Percentiles rank a stretch among this genome's conserved stretches.
Evolutionary conservation across 108 stramenopile genomes (phyloP).

Genomic region (Discostella pseudostelligera): DNA sequence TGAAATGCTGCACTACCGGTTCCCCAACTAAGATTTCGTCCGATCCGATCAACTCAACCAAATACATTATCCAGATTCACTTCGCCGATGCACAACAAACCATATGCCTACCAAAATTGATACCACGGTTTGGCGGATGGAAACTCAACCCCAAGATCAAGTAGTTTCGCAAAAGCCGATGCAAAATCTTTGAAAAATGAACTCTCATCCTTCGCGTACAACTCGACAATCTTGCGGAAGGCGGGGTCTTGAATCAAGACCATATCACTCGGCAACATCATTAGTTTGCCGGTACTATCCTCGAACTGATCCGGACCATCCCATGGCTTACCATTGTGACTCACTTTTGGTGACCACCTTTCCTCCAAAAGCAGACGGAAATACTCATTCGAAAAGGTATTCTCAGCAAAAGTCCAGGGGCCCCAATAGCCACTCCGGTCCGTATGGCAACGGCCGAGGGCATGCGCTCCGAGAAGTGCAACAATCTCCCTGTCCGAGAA

Average conservation of each 20-base stretch:
- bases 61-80: too few relatives aligned
- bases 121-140: conserved; percentile 74
- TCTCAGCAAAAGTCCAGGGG: conserved; percentile 95
- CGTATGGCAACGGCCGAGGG: conserved; percentile 93
- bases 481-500: conserved; percentile 92
- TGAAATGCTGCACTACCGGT: not conserved
- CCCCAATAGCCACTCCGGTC: conserved; percentile 85
- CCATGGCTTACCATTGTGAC: conserved; percentile 89
- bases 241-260: conserved; percentile 81
- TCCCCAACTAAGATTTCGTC: too few relatives aligned
- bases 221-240: conserved; percentile 81
- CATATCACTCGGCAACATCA: conserved; percentile 83
- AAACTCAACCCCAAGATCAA: conserved; percentile 78
- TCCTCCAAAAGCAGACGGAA: conserved; percentile 93
- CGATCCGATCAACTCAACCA: too few relatives aligned
- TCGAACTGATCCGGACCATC: conserved; percentile 92
- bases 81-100: not conserved
- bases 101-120: conserved; percentile 44
- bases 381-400: conserved; percentile 95
- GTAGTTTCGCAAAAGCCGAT: conserved; percentile 76
- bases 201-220: conserved; percentile 94
- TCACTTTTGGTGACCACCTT: conserved; percentile 81
- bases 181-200: conserved; percentile 86
- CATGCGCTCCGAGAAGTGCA: conserved; percentile 95
- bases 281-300: conserved; percentile 82